These are phyloP conservation scores for Aspergillus piperis DNA, from an alignment of 2,329 filamentous ascomycete species.

Conservation along the genomic window DNA sequence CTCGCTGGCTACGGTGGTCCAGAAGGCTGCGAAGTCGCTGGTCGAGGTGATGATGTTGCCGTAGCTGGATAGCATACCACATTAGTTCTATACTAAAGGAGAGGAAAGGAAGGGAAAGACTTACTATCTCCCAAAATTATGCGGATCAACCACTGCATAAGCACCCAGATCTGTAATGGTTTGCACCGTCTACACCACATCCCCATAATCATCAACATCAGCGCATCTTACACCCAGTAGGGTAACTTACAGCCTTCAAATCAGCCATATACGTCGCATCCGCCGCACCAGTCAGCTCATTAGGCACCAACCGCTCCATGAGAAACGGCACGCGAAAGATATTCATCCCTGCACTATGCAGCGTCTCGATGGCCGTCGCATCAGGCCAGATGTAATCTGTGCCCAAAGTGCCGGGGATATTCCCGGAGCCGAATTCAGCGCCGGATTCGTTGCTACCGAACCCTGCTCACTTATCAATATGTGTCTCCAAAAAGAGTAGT, in stretches of 20 bases:
- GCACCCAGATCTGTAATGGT: conserved; percentile 49
- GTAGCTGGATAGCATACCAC: background rate
- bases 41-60: conserved; percentile 41
- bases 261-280: conserved; percentile 48
- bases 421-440: conserved; percentile 65
- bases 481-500: background rate
- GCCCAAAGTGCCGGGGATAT: conserved; percentile 57
- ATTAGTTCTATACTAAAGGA: background rate
- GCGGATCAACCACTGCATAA: conserved; percentile 60
- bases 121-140: conserved; percentile 58
- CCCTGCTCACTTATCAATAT: conserved; percentile 21
- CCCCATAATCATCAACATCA: background rate
- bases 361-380: conserved; percentile 51
- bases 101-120: background rate
- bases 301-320: conserved; percentile 58
- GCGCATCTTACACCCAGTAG: too few species aligned
- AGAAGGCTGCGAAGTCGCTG: conserved; percentile 59
- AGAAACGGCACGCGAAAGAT: conserved; percentile 58
- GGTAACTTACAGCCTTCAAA: conserved; percentile 30
- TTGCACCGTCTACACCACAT: conserved; percentile 31
- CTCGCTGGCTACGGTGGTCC: conserved; percentile 56
- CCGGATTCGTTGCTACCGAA: conserved; percentile 60
- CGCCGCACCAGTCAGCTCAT: conserved; percentile 45
- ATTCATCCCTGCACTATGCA: conserved; percentile 57
- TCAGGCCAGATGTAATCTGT: conserved; percentile 66